Percentiles rank a stretch among this genome's conserved stretches.
Evolutionary conservation across 2,329 filamentous ascomycete species (phyloP).

Genomic region (Alternaria alternata): DNA sequence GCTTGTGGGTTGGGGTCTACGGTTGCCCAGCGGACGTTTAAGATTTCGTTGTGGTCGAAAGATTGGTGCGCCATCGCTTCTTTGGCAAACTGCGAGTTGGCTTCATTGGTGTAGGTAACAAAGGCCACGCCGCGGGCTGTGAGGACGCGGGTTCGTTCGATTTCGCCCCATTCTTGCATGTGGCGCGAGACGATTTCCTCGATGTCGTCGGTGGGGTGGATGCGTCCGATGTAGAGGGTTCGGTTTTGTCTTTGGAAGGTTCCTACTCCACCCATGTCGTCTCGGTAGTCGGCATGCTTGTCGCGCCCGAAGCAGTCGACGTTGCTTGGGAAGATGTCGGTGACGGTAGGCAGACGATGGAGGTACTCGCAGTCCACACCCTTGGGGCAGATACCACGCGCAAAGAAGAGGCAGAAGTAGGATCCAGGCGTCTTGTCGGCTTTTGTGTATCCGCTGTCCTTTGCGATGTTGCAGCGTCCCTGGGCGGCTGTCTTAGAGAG

Average conservation of each 20-base stretch:
- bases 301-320: constrained; percentile 95
- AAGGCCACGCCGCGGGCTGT: constrained; percentile 92
- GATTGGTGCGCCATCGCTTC: constrained; percentile 96
- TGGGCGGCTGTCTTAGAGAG: constrained; percentile 82
- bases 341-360: constrained; percentile 83
- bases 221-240: constrained; percentile 90
- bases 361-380: constrained; percentile 95
- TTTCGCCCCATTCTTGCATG: constrained; percentile 94
- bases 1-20: constrained; percentile 95
- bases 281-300: constrained; percentile 90
- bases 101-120: constrained; percentile 89
- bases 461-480: constrained; percentile 84
- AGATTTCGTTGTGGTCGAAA: constrained; percentile 87
- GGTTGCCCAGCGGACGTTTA: constrained; percentile 97
- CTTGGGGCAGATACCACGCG: constrained; percentile 80
- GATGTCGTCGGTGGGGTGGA: constrained; percentile 96
- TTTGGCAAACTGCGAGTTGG: constrained; percentile 58
- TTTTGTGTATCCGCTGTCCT: constrained; percentile 63
- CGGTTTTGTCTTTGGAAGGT: constrained; percentile 93
- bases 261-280: constrained; percentile 97
- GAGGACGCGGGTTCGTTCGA: constrained; percentile 87
- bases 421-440: constrained; percentile 65
- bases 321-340: constrained; percentile 92
- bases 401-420: constrained; percentile 94
- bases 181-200: constrained; percentile 95